Conservation (phyloP, 1,139 yeast genomes). For the Geotrichum aggregatum region DNA sequence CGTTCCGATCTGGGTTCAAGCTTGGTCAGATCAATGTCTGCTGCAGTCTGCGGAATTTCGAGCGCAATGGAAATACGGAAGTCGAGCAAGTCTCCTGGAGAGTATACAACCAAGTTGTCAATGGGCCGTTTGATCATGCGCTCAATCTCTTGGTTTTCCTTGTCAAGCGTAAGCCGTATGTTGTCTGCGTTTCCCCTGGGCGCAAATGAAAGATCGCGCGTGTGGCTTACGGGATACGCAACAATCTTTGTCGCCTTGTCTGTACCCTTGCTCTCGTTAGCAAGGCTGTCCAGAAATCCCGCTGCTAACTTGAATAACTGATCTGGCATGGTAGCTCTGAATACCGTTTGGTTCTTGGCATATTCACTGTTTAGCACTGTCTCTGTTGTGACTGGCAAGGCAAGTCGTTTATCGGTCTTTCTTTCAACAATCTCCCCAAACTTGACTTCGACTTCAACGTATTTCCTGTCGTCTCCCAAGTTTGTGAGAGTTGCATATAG, state of each 20-base stretch:
- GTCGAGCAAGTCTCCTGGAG: conserved; percentile 77
- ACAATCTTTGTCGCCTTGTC: conserved; percentile 9
- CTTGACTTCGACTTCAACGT: conserved; percentile 77
- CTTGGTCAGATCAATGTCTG: conserved; percentile 18
- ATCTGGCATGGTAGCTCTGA: conserved; percentile 68
- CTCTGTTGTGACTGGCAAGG: conserved; percentile 73
- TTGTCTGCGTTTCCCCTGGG: conserved; percentile 39
- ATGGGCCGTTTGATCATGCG: conserved; percentile 71
- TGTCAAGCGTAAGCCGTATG: conserved; percentile 34
- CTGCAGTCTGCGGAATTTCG: conserved; percentile 54
- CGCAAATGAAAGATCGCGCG: conserved; percentile 27
- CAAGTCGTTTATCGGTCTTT: conserved; percentile 58
- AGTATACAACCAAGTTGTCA: conserved; percentile 63
- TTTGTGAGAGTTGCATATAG: conserved; percentile 72
- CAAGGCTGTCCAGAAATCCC: conserved; percentile 50
- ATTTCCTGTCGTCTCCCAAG: conserved; percentile 55
- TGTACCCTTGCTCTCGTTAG: conserved; percentile 15
- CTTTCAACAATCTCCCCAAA: conserved; percentile 74
- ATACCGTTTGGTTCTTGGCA: conserved; percentile 53
- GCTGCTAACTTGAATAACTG: conserved; percentile 60
- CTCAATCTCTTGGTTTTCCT: conserved; percentile 42
- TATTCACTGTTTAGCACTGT: conserved; percentile 55
- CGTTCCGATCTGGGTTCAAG: conserved; percentile 44
- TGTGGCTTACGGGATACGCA: conserved; percentile 19
- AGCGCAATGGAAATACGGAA: conserved; percentile 68